Evolutionary conservation across 768 basidiomycete genomes (phyloP).

Genomic region (Sutorius australiensis): DNA sequence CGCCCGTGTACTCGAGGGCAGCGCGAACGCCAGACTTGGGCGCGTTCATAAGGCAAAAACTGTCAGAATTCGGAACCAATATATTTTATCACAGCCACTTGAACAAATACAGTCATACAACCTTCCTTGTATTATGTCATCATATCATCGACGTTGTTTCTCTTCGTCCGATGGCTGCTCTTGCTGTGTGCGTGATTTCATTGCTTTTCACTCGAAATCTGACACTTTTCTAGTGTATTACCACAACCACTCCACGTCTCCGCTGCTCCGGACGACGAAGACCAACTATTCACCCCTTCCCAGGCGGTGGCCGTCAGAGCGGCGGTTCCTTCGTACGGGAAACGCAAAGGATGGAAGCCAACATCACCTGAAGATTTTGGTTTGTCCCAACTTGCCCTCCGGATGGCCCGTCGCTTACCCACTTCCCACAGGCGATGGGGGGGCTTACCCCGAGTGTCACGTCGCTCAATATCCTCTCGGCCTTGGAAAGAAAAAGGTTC

Average conservation of each 20-base stretch:
- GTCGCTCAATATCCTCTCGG: slow-evolving; percentile 95
- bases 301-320: slow-evolving; percentile 46
- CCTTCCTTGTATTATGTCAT: no score
- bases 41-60: slow-evolving; percentile 7
- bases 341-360: slow-evolving; percentile 84
- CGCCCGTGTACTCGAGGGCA: slow-evolving; percentile 65
- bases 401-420: neutral
- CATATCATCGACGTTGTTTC: slow-evolving; percentile 11
- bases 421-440: slow-evolving; percentile 64
- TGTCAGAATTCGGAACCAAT: slow-evolving; percentile 21
- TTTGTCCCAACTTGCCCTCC: slow-evolving; percentile 34
- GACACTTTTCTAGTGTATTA: slow-evolving; percentile 46
- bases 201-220: neutral
- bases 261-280: slow-evolving; percentile 57
- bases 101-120: slow-evolving; percentile 21
- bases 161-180: slow-evolving; percentile 48
- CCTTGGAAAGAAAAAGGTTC: slow-evolving; percentile 91
- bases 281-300: slow-evolving; percentile 36
- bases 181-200: slow-evolving; percentile 62
- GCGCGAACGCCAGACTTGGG: slow-evolving; percentile 53
- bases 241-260: slow-evolving; percentile 62
- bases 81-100: slow-evolving; percentile 20
- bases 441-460: slow-evolving; percentile 92
- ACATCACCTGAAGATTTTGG: slow-evolving; percentile 79
- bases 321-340: slow-evolving; percentile 79